A percentile compares a stretch with the other conserved stretches of the same genome.
These are phyloP conservation scores for Heterobasidion irregulare DNA, from an alignment of 1,284 basidiomycete species.

Conservation along the genomic window DNA sequence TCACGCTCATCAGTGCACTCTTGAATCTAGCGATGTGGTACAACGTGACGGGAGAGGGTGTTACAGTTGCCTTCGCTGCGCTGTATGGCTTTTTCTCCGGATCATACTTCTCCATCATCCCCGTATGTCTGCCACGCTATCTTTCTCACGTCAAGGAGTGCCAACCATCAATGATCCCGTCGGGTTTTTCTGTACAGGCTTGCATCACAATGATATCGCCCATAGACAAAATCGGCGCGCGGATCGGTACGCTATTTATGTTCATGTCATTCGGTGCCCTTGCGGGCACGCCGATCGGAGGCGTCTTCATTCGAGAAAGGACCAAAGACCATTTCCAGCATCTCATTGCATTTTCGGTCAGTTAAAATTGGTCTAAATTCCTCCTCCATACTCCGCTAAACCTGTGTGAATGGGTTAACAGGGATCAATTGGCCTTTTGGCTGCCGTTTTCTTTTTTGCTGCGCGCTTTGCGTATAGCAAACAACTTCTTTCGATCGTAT, in stretches of 20 bases:
- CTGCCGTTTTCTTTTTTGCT: background rate
- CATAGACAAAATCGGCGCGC: conserved; percentile 18
- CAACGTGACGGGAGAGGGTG: background rate
- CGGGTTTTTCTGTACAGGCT: background rate
- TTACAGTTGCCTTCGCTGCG: background rate
- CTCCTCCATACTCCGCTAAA: background rate
- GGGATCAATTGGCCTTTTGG: background rate
- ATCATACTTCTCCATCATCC: background rate
- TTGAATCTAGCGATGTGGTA: background rate
- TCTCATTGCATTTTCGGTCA: conserved; percentile 2
- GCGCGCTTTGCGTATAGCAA: background rate
- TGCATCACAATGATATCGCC: conserved; percentile 19
- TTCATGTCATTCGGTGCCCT: conserved; percentile 7
- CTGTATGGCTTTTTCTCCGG: conserved; percentile 1
- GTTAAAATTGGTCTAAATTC: background rate
- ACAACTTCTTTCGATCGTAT: background rate
- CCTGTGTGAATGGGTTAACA: background rate
- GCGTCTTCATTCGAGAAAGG: conserved; percentile 6
- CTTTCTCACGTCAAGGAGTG: background rate
- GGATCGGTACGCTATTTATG: conserved; percentile 13
- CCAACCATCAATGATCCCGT: background rate
- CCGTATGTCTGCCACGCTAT: background rate
- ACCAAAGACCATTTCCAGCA: conserved; percentile 5
- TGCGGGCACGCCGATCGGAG: conserved; percentile 7
- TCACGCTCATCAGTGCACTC: background rate